phyloP scores from a whole-genome alignment of 768 basidiomycete species.

The Fibroporia radiculosa region DNA sequence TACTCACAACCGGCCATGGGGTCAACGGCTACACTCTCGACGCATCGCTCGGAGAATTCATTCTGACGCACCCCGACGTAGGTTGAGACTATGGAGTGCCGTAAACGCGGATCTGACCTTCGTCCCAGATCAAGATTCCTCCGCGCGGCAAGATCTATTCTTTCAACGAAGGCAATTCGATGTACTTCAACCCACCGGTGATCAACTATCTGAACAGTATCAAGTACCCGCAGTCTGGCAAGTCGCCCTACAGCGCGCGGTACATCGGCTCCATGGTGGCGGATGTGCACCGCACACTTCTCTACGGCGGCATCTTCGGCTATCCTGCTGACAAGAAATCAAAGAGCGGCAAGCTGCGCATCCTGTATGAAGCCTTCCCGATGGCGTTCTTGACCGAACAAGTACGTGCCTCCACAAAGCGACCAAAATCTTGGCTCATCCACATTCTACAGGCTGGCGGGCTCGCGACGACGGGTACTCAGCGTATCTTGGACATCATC shows the following conservation, averaged over 20 bases:
- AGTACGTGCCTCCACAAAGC: slow-evolving; percentile 36
- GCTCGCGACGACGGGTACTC: slow-evolving; percentile 90
- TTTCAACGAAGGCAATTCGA: slow-evolving; percentile 97
- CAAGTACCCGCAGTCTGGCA: slow-evolving; percentile 77
- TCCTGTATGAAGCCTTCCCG: slow-evolving; percentile 96
- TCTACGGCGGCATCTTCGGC: slow-evolving; percentile 98
- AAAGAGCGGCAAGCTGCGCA: slow-evolving; percentile 88
- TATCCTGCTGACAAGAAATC: slow-evolving; percentile 98
- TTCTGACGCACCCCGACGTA: slow-evolving; percentile 94
- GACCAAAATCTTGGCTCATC: neutral
- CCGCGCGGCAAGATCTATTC: slow-evolving; percentile 97
- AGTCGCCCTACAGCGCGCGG: slow-evolving; percentile 81
- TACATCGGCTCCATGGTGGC: slow-evolving; percentile 99
- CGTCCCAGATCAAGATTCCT: slow-evolving; percentile 78
- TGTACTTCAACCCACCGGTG: slow-evolving; percentile 86
- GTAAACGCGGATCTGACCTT: neutral
- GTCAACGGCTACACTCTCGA: slow-evolving; percentile 99
- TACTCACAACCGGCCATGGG: slow-evolving; percentile 89
- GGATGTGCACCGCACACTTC: slow-evolving; percentile 91
- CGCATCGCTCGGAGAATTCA: slow-evolving; percentile 93
- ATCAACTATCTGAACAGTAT: slow-evolving; percentile 80
- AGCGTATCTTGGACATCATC: slow-evolving; percentile 86
- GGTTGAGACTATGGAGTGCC: slow-evolving; percentile 16
- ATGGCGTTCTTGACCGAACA: slow-evolving; percentile 96
- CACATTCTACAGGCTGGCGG: slow-evolving; percentile 69